Evolutionary conservation across 2,329 filamentous ascomycete genomes (phyloP).

Genomic region (Cadophora sp.): DNA sequence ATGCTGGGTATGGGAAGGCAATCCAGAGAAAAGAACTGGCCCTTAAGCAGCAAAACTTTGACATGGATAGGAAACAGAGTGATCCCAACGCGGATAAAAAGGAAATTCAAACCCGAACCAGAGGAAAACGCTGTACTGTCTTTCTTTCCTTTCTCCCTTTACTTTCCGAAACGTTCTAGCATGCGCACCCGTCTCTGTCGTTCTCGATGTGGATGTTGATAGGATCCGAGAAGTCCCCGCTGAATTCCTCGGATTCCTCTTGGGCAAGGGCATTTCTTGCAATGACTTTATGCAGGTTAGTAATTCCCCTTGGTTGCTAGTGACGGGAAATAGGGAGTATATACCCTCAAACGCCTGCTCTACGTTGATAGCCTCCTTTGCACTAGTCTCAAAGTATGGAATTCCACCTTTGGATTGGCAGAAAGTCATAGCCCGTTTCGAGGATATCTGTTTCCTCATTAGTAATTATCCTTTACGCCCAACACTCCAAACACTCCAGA

Average conservation of each 20-base stretch:
- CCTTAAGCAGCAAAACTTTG: background rate
- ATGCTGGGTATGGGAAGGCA: no score
- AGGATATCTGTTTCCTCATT: conserved; percentile 71
- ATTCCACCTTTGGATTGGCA: conserved; percentile 98
- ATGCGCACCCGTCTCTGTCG: conserved; percentile 90
- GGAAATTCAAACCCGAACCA: background rate
- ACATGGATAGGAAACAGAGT: conserved; percentile 22
- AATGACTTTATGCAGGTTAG: conserved; percentile 69
- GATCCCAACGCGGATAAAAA: background rate
- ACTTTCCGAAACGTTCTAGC: conserved; percentile 60
- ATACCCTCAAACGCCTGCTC: conserved; percentile 79
- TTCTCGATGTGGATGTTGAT: conserved; percentile 98
- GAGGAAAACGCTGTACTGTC: conserved; percentile 1
- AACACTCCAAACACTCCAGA: conserved; percentile 29
- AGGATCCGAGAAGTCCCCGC: conserved; percentile 94
- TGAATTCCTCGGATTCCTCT: conserved; percentile 98
- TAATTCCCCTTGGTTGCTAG: background rate
- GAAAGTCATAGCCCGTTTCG: conserved; percentile 95
- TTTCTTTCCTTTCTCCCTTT: background rate
- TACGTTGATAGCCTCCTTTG: conserved; percentile 98
- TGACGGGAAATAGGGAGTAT: background rate
- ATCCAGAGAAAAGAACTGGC: background rate
- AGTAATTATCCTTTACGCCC: conserved; percentile 29
- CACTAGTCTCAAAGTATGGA: conserved; percentile 98
- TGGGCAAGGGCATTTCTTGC: conserved; percentile 94